phyloP scores from a whole-genome alignment of 2,329 filamentous ascomycete genomes.

The Emergomyces orientalis region DNA sequence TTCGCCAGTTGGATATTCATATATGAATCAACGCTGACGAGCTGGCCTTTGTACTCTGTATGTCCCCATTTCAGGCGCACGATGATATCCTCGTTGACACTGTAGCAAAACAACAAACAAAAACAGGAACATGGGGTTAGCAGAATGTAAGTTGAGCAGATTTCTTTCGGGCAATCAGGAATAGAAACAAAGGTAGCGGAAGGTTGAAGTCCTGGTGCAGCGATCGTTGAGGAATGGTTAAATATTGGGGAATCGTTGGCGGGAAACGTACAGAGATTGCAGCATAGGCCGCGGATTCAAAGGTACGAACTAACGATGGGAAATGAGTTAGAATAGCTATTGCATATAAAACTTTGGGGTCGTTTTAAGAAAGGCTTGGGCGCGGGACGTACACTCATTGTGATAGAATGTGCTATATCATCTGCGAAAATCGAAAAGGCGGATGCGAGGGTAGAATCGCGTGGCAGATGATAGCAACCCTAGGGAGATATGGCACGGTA shows the following conservation, averaged over 20 bases:
- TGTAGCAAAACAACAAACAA: slow-evolving; percentile 26
- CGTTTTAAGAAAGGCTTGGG: too few species aligned
- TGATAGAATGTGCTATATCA: background rate
- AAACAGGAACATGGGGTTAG: background rate
- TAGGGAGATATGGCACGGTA: background rate
- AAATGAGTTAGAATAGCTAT: background rate
- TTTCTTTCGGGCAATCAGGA: background rate
- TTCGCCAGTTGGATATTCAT: slow-evolving; percentile 95
- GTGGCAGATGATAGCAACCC: background rate
- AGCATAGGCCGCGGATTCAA: slow-evolving; percentile 96
- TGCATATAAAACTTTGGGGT: background rate
- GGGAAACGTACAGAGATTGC: slow-evolving; percentile 65
- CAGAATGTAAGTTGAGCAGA: background rate
- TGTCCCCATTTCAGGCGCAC: slow-evolving; percentile 97
- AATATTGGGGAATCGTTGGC: background rate
- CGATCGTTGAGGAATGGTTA: background rate
- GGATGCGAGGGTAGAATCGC: background rate
- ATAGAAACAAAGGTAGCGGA: background rate
- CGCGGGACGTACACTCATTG: slow-evolving; percentile 1
- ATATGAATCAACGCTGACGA: slow-evolving; percentile 92
- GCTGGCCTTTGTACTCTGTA: slow-evolving; percentile 88
- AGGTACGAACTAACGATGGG: slow-evolving; percentile 61
- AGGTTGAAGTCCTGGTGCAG: background rate
- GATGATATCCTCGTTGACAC: slow-evolving; percentile 80
- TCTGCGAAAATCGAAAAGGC: background rate